These are phyloP conservation scores for Ceratonia siliqua DNA, from an alignment of 306 rosid genomes.

Conservation along the genomic window DNA sequence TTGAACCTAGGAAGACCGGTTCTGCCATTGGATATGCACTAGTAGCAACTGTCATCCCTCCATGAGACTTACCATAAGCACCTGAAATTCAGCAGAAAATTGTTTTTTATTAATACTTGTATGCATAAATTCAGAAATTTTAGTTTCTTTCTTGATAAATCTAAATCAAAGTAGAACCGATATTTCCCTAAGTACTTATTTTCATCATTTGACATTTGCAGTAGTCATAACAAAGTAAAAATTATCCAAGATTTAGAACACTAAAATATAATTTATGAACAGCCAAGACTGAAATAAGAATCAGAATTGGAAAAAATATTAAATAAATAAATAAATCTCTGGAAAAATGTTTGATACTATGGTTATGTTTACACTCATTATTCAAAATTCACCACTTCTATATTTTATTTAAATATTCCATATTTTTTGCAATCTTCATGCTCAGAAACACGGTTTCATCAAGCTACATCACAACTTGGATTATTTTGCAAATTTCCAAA, in stretches of 20 bases:
- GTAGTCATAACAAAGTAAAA: neutral
- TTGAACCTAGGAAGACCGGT: slow-evolving; percentile 52
- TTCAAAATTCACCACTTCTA: slow-evolving; percentile 13
- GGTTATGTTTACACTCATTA: slow-evolving; percentile 8
- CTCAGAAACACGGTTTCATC: slow-evolving; percentile 4
- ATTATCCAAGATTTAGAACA: slow-evolving; percentile 7
- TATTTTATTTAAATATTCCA: slow-evolving; percentile 4
- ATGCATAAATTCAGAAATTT: slow-evolving; percentile 18
- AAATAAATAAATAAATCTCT: slow-evolving; percentile 10
- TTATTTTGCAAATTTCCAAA: slow-evolving; percentile 5
- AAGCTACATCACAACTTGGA: slow-evolving; percentile 11
- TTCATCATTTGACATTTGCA: neutral
- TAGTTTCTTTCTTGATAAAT: neutral
- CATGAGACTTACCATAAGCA: slow-evolving; percentile 68
- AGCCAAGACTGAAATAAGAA: slow-evolving; percentile 19
- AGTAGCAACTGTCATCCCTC: slow-evolving; percentile 52
- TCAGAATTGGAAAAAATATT: neutral
- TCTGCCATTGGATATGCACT: slow-evolving; percentile 57
- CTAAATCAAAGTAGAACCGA: slow-evolving; percentile 13
- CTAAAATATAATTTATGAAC: slow-evolving; percentile 11
- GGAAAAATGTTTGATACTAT: slow-evolving; percentile 8
- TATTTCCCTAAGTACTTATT: slow-evolving; percentile 8
- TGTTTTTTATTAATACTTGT: slow-evolving; percentile 16
- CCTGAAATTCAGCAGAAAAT: slow-evolving; percentile 45
- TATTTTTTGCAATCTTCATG: neutral